phyloP scores from a whole-genome alignment of 2,329 filamentous ascomycete genomes.

The Nemania sp. region DNA sequence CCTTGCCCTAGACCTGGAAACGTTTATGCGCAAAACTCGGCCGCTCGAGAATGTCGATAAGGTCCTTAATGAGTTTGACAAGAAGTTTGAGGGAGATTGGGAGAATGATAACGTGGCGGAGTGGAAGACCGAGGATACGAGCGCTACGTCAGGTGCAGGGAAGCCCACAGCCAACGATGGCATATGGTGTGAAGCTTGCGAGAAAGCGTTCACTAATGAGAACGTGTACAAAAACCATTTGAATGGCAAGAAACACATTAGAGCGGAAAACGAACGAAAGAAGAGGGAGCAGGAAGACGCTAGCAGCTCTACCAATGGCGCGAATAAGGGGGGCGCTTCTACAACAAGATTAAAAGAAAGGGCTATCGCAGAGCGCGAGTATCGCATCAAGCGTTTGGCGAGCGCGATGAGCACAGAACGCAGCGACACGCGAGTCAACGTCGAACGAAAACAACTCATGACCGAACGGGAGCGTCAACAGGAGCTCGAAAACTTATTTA shows the following conservation, averaged over 20 bases:
- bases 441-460: slow-evolving; percentile 97
- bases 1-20: slow-evolving; percentile 85
- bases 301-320: slow-evolving; percentile 47
- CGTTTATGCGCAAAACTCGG: slow-evolving; percentile 84
- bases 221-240: slow-evolving; percentile 94
- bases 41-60: slow-evolving; percentile 89
- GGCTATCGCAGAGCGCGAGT: slow-evolving; percentile 89
- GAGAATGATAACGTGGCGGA: slow-evolving; percentile 80
- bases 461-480: slow-evolving; percentile 95
- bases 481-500: slow-evolving; percentile 88
- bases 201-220: slow-evolving; percentile 94
- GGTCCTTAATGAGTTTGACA: slow-evolving; percentile 79
- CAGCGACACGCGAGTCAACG: slow-evolving; percentile 90
- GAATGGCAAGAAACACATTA: slow-evolving; percentile 91
- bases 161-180: slow-evolving; percentile 66
- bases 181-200: slow-evolving; percentile 90
- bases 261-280: slow-evolving; percentile 77
- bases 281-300: slow-evolving; percentile 58
- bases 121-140: slow-evolving; percentile 73
- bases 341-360: slow-evolving; percentile 82
- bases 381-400: slow-evolving; percentile 82
- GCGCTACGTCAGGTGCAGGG: slow-evolving; percentile 53
- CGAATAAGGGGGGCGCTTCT: slow-evolving; percentile 50
- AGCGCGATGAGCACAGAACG: slow-evolving; percentile 88
- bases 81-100: slow-evolving; percentile 89